Evolutionary conservation across 148 eudicot species (phyloP), one percentile per base, ranked within the genome.

Genomic region (Dianthus caryophyllus): DNA sequence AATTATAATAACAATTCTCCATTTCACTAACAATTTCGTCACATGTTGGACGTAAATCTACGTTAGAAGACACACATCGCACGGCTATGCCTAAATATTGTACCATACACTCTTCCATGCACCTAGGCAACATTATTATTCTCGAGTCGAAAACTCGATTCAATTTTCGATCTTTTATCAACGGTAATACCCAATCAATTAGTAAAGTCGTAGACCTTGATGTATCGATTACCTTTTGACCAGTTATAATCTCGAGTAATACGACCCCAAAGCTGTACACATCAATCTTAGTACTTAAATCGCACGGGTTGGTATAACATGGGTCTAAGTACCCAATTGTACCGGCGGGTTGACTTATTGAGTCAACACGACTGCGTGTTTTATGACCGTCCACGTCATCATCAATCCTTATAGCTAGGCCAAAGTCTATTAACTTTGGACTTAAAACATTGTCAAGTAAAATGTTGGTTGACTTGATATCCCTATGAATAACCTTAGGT

Each of bases 251-350:
- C 82, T 90, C 97, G 1, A 90, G 71, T 59, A 90, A 57, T 30
- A 90, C 75, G 0, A 87, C 87, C 3, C 97, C 97, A 21, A 85
- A 87, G 70, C 97, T 90, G 56, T 73, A 90, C 18, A 90, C 84
- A 29, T 87, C 97, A 46, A 46, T 84, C 66, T 77, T 83, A 0
- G 84, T 78, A 82, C 89, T 84, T 60, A 90, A 51, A 74, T 64
- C 82, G 70, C 84, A 61, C 20, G 97, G 86, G 15, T 80, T 59
- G 16, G 89, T 84, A 66, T 85, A 90, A 69, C 70, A 39, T 59
- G 97, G 97, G 65, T 90, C 97, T 43, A 90, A 56, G 76, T 90
- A 87, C 39, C 91, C 94, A 2, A 90, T 84, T 1, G 97, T 90
- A 5, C 94, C 97, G 0, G 97, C 91, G 18, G 94, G 94, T 39